Conservation (phyloP, 176 grass and related monocot species). For the Raddia distichophylla region DNA sequence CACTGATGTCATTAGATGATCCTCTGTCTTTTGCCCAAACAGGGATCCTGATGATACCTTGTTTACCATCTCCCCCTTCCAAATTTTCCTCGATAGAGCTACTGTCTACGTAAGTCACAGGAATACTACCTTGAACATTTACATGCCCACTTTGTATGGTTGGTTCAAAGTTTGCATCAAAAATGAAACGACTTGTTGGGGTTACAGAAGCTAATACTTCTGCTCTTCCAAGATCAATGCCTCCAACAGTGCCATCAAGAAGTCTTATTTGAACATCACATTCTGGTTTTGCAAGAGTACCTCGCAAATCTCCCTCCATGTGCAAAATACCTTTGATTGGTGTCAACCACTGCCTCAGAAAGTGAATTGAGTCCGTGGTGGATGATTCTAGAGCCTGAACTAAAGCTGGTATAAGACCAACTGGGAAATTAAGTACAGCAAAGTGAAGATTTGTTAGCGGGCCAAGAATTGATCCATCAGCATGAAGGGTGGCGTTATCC, state of each 20-base stretch:
- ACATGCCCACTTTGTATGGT: conserved; percentile 92
- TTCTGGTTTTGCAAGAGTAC: conserved; percentile 87
- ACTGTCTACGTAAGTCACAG: conserved; percentile 79
- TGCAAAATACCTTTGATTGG: conserved; percentile 96
- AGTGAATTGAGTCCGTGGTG: conserved; percentile 83
- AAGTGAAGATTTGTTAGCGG: conserved; percentile 98
- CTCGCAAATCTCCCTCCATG: conserved; percentile 97
- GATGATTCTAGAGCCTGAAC: conserved; percentile 95
- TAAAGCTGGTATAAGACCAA: conserved; percentile 89
- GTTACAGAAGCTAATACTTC: conserved; percentile 97
- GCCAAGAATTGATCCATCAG: conserved; percentile 90
- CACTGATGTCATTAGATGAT: conserved; percentile 67
- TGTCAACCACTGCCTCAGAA: conserved; percentile 93
- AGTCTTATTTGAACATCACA: conserved; percentile 98
- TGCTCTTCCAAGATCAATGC: conserved; percentile 89
- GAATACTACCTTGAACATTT: conserved; percentile 91
- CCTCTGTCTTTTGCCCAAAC: conserved; percentile 81
- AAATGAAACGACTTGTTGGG: conserved; percentile 79
- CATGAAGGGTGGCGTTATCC: conserved; percentile 97
- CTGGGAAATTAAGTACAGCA: conserved; percentile 95
- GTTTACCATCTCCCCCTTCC: conserved; percentile 60
- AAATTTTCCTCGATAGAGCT: conserved; percentile 65
- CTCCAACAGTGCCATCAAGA: conserved; percentile 88
- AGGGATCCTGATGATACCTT: conserved; percentile 84
- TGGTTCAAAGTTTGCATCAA: conserved; percentile 94